Conservation (phyloP, 2,329 filamentous ascomycete genomes). For the Trichoderma atroviride region DNA sequence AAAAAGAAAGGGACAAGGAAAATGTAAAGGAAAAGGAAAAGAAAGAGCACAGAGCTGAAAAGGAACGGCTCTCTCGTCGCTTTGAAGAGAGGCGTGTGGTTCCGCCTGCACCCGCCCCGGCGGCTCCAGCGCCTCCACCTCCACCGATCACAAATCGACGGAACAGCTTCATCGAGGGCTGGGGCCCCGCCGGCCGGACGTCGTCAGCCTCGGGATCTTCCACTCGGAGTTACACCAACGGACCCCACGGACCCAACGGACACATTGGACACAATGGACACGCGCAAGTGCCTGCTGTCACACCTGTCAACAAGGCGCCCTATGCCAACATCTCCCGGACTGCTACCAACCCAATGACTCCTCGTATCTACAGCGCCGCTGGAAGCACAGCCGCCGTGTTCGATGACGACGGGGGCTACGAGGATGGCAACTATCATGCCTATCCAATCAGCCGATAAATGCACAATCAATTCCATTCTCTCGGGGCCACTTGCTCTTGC, state of each 20-base stretch:
- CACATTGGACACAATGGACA: constrained; percentile 35
- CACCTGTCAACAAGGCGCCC: constrained; percentile 32
- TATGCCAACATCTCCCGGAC: constrained; percentile 40
- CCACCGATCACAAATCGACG: constrained; percentile 34
- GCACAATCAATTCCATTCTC: constrained; percentile 15
- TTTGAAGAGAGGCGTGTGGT: constrained; percentile 42
- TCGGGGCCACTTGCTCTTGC: not conserved
- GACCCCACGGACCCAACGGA: constrained; percentile 31
- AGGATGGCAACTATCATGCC: constrained; percentile 43
- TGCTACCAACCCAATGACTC: constrained; percentile 20
- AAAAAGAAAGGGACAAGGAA: constrained; percentile 29
- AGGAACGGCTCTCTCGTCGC: constrained; percentile 43
- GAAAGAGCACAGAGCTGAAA: constrained; percentile 39
- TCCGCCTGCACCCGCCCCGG: constrained; percentile 12
- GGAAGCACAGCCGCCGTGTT: constrained; percentile 27
- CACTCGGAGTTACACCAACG: constrained; percentile 36
- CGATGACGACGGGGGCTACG: constrained; percentile 35
- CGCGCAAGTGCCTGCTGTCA: constrained; percentile 32
- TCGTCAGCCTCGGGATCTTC: constrained; percentile 34
- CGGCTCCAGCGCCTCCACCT: constrained; percentile 21
- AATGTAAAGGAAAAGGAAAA: constrained; percentile 35
- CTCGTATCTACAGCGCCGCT: constrained; percentile 35
- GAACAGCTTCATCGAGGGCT: constrained; percentile 42
- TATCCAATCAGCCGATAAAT: constrained; percentile 40
- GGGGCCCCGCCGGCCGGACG: constrained; percentile 40